Percentiles rank a stretch among this genome's conserved stretches.
Conservation (phyloP, 2,329 filamentous ascomycete species). For the Aspergillus versicolor region DNA sequence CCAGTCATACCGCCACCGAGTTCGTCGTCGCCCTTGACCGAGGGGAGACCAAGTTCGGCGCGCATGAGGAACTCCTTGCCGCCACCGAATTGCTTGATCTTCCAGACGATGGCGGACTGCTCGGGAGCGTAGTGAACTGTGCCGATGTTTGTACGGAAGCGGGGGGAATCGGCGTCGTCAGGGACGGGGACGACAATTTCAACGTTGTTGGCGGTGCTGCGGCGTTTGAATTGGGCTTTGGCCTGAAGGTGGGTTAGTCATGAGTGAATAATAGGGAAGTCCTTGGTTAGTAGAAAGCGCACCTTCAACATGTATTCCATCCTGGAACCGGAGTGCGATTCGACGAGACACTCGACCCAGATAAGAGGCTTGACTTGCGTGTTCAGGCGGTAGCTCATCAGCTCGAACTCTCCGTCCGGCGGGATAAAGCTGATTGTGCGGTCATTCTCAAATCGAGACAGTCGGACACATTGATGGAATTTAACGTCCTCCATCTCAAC, state of each 20-base stretch:
- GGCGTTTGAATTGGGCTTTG: slow-evolving; percentile 94
- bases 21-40: slow-evolving; percentile 92
- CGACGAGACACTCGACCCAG: slow-evolving; percentile 97
- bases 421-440: slow-evolving; percentile 98
- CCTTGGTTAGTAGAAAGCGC: slow-evolving; percentile 8
- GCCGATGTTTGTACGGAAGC: slow-evolving; percentile 96
- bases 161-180: slow-evolving; percentile 91
- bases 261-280: neutral
- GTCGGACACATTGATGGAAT: slow-evolving; percentile 95
- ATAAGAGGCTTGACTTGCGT: slow-evolving; percentile 98
- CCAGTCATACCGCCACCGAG: slow-evolving; percentile 96
- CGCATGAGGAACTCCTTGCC: slow-evolving; percentile 98
- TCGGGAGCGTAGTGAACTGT: slow-evolving; percentile 97
- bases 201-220: slow-evolving; percentile 97
- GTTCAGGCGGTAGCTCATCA: slow-evolving; percentile 98
- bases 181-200: slow-evolving; percentile 97
- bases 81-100: slow-evolving; percentile 99
- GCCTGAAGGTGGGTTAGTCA: slow-evolving; percentile 51
- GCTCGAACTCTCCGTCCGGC: slow-evolving; percentile 95
- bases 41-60: slow-evolving; percentile 89
- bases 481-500: slow-evolving; percentile 99
- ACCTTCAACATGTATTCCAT: slow-evolving; percentile 99
- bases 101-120: slow-evolving; percentile 97
- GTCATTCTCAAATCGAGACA: slow-evolving; percentile 97
- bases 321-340: slow-evolving; percentile 89